Conservation (phyloP, 257 asterid genomes). For the Jacaranda mimosifolia region DNA sequence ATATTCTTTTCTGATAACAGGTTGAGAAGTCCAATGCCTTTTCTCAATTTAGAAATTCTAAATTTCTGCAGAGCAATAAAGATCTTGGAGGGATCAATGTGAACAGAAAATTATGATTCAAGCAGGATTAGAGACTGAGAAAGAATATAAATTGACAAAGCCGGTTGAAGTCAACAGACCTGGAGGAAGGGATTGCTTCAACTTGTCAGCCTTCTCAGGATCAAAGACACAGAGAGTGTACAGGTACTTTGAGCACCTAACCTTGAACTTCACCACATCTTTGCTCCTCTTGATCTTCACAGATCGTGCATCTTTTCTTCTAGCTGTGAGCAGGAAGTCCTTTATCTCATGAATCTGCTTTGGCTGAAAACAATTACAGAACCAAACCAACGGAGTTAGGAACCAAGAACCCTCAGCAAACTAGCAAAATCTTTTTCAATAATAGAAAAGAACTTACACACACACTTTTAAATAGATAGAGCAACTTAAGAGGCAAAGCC, state of each 20-base stretch:
- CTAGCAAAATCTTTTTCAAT: not conserved
- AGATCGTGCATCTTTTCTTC: constrained; percentile 59
- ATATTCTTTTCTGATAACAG: not conserved
- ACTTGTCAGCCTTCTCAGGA: constrained; percentile 54
- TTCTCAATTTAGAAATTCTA: not conserved
- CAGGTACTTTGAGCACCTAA: constrained; percentile 56
- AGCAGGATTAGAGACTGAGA: not conserved
- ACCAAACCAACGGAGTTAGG: constrained; percentile 6
- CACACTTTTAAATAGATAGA: no score
- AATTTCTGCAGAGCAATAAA: not conserved
- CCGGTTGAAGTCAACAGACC: constrained; percentile 25
- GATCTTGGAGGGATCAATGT: not conserved
- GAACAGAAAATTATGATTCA: not conserved
- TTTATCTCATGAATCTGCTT: constrained; percentile 60
- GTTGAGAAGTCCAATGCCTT: not conserved
- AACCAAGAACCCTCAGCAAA: not conserved
- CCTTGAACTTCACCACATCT: constrained; percentile 57
- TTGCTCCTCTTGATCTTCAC: constrained; percentile 58
- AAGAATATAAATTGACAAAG: not conserved
- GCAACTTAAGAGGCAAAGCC: no score
- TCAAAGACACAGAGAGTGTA: constrained; percentile 59
- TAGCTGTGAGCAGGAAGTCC: constrained; percentile 56
- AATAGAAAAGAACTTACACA: not conserved
- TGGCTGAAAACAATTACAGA: constrained; percentile 41
- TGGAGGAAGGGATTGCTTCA: constrained; percentile 63